Percentiles rank a stretch among this genome's conserved stretches.
phyloP scores from a whole-genome alignment of 2,329 filamentous ascomycete species.

The Phyllachora maydis region DNA sequence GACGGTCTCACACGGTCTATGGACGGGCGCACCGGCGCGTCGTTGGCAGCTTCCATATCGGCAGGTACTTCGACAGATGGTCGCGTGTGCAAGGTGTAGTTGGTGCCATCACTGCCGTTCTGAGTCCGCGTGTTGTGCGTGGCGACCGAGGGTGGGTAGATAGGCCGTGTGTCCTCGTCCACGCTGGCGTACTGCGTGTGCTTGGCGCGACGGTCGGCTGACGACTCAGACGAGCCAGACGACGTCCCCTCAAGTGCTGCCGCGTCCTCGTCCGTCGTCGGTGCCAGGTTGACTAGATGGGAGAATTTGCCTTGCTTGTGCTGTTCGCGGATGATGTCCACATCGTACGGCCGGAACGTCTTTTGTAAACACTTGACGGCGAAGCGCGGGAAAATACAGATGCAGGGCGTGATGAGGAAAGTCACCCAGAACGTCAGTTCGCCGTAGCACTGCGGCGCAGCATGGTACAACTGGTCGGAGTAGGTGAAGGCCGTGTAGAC shows the following conservation, averaged over 20 bases:
- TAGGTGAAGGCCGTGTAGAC: slow-evolving; percentile 43
- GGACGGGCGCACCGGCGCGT: slow-evolving; percentile 23
- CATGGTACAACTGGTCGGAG: slow-evolving; percentile 45
- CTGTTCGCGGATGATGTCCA: slow-evolving; percentile 92
- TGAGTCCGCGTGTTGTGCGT: slow-evolving; percentile 70
- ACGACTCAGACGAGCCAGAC: slow-evolving; percentile 38
- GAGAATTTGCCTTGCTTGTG: slow-evolving; percentile 66
- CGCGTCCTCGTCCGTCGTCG: slow-evolving; percentile 16
- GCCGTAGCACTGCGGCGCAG: slow-evolving; percentile 60
- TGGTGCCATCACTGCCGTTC: slow-evolving; percentile 85
- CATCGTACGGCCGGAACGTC: slow-evolving; percentile 78
- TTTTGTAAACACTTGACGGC: slow-evolving; percentile 77
- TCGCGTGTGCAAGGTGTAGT: slow-evolving; percentile 50
- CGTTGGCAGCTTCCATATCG: slow-evolving; percentile 8
- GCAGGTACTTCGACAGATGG: slow-evolving; percentile 31
- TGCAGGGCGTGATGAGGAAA: slow-evolving; percentile 55
- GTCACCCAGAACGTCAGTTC: slow-evolving; percentile 76
- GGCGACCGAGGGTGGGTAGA: slow-evolving; percentile 81
- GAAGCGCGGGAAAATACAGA: slow-evolving; percentile 78
- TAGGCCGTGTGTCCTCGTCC: slow-evolving; percentile 76
- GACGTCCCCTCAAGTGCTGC: slow-evolving; percentile 19
- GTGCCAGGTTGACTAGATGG: slow-evolving; percentile 30
- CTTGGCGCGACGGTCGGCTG: slow-evolving; percentile 28
- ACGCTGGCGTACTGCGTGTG: slow-evolving; percentile 40
- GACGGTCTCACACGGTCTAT: slow-evolving; percentile 56